Evolutionary conservation across 2,329 filamentous ascomycete species (phyloP).

Genomic region (Pseudocercospora fuligena): DNA sequence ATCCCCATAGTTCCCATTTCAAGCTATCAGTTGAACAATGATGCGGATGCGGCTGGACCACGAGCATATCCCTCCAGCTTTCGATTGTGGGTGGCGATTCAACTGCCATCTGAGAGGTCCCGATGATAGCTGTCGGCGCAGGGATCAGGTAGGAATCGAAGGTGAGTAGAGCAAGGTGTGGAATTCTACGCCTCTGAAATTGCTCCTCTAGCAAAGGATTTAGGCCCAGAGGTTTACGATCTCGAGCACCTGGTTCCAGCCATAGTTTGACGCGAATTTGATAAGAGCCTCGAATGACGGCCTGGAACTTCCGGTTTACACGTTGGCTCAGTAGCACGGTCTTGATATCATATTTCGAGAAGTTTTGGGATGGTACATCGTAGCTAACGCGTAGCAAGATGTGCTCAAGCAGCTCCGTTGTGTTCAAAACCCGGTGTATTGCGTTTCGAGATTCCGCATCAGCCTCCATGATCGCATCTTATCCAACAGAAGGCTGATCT

Average conservation of each 20-base stretch:
- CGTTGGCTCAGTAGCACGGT: neutral
- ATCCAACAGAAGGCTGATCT: too few relatives aligned
- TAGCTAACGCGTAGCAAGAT: neutral
- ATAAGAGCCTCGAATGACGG: neutral
- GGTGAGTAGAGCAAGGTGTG: neutral
- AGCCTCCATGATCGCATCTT: too few relatives aligned
- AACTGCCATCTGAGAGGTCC: neutral
- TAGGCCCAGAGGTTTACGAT: neutral
- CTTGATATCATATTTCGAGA: neutral
- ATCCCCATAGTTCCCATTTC: neutral
- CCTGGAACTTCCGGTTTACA: neutral
- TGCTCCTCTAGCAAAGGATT: neutral
- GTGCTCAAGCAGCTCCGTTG: neutral
- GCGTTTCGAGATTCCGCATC: too few relatives aligned
- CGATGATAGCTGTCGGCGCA: neutral
- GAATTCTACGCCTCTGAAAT: neutral
- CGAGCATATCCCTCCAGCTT: neutral
- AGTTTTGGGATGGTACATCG: neutral
- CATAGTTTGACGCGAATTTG: neutral
- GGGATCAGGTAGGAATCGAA: neutral
- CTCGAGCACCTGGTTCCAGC: neutral
- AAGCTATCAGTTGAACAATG: neutral
- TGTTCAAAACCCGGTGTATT: conserved; percentile 7
- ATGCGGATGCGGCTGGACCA: neutral
- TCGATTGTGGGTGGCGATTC: neutral